Evolutionary conservation across 148 eudicot genomes (phyloP), one percentile per base, ranked within the genome.

Genomic region (Nyssa sinensis): DNA sequence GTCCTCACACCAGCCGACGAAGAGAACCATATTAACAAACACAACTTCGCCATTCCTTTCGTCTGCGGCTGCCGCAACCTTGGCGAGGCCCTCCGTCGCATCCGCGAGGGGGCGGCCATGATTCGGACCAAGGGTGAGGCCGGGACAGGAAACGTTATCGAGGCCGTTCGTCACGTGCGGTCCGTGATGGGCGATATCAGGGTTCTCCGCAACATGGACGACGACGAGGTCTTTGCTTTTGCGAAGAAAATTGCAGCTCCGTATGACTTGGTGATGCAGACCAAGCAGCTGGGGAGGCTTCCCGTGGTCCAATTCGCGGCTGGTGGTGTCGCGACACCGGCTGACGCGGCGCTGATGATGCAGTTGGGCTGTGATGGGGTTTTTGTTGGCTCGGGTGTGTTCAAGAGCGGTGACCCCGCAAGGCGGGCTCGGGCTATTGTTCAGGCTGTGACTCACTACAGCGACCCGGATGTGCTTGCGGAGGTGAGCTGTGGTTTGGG

Each of bases 271-370:
- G 95, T 88, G 61, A 89, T 89, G 86, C 97, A 94, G 86, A 86
- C 93, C 1, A 94, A 94, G 85, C 98, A 92, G 77, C 81, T 92
- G 51, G 92, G 97, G 11, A 72, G 98, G 87, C 78, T 94, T 25
- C 98, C 98, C 8, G 98, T 92, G 68, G 93, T 94, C 34, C 97
- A 94, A 13, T 94, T 92, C 53, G 98, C 95, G 0, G 97, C 98
- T 0, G 98, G 98, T 0, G 98, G 98, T 4, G 96, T 94, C 28
- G 88, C 90, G 2, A 94, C 98, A 0, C 98, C 98, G 8, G 97
- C 97, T 0, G 97, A 92, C 68, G 98, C 98, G 0, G 98, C 98
- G 12, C 65, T 94, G 78, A 92, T 94, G 98, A 94, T 92, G 96
- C 97, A 92, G 79, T 73, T 94, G 74, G 97, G 98, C 0, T 90